Base-by-base conservation (phyloP, 2,329 filamentous ascomycete species). In the Colletotrichum kahawae region DNA sequence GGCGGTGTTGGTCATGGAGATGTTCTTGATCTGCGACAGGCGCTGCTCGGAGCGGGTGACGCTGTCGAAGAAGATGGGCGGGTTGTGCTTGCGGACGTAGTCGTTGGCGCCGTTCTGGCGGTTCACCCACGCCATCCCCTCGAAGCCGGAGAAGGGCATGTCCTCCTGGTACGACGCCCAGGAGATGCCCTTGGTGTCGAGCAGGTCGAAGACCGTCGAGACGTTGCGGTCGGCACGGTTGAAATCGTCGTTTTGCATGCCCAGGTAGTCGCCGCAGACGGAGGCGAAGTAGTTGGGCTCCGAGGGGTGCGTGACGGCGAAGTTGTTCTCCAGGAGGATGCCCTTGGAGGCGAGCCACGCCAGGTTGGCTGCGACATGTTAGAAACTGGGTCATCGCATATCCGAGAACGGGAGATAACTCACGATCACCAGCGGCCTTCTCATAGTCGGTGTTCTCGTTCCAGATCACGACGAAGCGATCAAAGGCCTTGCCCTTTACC, bases 1-100 rank as follows among this genome's bases (percentile, higher is more conserved):
- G 2, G 88, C 92, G 3, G 81, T 80, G 54, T 86, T 81, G 13
- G 80, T 77, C 76, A 85, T 77, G 62, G 83, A 85, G 74, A 95
- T 86, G 84, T 95, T 95, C 88, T 96, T 96, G 83, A 94, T 93
- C 81, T 92, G 88, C 7, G 90, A 88, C 2, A 94, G 86, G 31
- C 94, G 92, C 24, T 91, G 87, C 33, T 87, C 82, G 65, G 88
- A 89, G 67, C 88, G 86, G 73, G 92, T 89, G 67, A 94, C 88
- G 43, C 90, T 91, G 81, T 95, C 89, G 84, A 91, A 95, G 70
- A 93, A 86, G 71, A 96, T 85, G 18, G 88, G 84, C 63, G 90
- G 87, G 83, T 96, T 95, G 86, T 97, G 95, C 85, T 97, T 96
- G 81, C 95, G 92, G 9, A 96, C 94, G 81, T 97, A 97, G 85